Base-by-base conservation (phyloP, 768 basidiomycete genomes). In the Dictyophora rubrovolvata region DNA sequence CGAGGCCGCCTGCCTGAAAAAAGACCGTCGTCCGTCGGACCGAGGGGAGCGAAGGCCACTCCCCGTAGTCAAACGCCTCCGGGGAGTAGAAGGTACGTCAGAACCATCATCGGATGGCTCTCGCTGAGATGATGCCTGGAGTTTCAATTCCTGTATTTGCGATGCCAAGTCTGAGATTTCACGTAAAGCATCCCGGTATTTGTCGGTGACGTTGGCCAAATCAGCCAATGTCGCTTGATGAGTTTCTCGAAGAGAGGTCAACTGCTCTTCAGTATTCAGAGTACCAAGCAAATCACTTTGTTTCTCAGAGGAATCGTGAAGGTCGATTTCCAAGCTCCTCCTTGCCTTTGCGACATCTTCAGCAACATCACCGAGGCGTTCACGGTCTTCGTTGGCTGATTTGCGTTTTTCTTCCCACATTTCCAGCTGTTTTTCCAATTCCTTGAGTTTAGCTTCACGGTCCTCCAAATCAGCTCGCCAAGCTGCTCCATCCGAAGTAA, bases 111-210 rank as follows among this genome's bases (percentile, higher is more conserved):
- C 62, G 14, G 75, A 70, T 18, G 74, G 69, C 53, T 83, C 81
- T 49, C 7, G 23, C 42, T 64, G 59, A 21, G 73, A 68, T 46
- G 74, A 66, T 18, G 69, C 64, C 56, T 8, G 78, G 49, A 93
- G 80, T 65, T 86, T 91, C 8, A 83, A 80, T 68, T 95, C 94
- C 66, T 93, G 83, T 34, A 95, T 84, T 69, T 96, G 92, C n/a
- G 84, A 80, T 17, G 87, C 86, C 46, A 99, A 80, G 65, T 94
- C 92, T n/a, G 88, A 87, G 60, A 99, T 95, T 70, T 95, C 90
- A 53, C 82, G 81, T 33, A 97, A 78, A 17, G 94, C 89, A 61
- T 95, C 89, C 33, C 85, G 84, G 68, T 94, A 97, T 70, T 94
- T 94, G 56, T 74, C 71, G 1, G 86, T 84, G 36, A 96, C 80